These are phyloP conservation scores for Acacia confusa DNA, from an alignment of 306 rosid species.

Conservation along the genomic window DNA sequence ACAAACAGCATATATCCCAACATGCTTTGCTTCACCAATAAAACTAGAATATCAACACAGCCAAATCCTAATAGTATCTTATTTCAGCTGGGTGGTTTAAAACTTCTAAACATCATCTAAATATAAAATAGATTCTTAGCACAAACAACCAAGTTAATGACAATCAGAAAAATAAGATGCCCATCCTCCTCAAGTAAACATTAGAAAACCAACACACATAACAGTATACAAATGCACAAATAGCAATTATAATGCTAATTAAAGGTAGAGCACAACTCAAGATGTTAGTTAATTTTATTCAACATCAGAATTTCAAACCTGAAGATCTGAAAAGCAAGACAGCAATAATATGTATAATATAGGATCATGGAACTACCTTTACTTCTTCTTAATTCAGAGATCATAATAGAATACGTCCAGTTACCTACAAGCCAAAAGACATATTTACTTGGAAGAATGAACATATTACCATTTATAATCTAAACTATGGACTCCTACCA, in stretches of 20 bases:
- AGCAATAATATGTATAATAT: constrained; percentile 58
- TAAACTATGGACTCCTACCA: constrained; percentile 57
- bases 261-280: constrained; percentile 21
- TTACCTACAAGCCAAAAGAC: constrained; percentile 99
- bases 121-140: neutral
- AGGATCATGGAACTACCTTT: constrained; percentile 98
- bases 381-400: constrained; percentile 99
- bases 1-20: neutral
- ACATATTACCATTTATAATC: constrained; percentile 78
- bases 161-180: neutral
- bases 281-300: constrained; percentile 22
- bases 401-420: constrained; percentile 98
- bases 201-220: constrained; percentile 27
- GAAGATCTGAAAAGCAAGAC: constrained; percentile 42
- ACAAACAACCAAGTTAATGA: neutral
- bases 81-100: neutral
- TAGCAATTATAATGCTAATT: constrained; percentile 1
- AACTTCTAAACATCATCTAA: neutral
- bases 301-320: constrained; percentile 45
- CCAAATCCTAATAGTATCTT: neutral
- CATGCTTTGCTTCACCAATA: neutral
- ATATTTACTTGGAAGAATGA: constrained; percentile 98
- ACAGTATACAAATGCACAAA: constrained; percentile 10
- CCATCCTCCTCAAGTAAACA: neutral
- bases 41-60: constrained; percentile 17